A percentile compares a stretch with the other conserved stretches of the same genome.
These are phyloP conservation scores for Pythium periplocum DNA, from an alignment of 352 stramenopile species.

Conservation along the genomic window DNA sequence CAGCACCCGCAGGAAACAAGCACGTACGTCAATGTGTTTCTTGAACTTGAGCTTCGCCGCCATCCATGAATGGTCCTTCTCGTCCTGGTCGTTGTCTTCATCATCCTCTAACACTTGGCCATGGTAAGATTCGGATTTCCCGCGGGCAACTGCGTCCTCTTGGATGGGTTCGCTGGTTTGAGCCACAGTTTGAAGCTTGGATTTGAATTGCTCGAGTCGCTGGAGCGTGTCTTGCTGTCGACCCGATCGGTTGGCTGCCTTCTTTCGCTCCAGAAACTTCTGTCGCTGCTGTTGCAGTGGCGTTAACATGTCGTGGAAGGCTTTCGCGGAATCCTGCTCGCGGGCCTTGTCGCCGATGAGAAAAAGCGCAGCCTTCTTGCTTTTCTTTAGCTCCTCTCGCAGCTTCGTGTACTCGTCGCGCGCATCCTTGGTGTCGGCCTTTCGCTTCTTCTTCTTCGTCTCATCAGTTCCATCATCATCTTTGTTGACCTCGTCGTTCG, in stretches of 20 bases:
- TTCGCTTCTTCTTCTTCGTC: constrained; percentile 26
- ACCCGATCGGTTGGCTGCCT: constrained; percentile 35
- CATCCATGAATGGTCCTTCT: constrained; percentile 75
- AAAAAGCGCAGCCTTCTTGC: constrained; percentile 52
- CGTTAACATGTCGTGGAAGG: constrained; percentile 67
- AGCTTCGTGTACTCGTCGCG: constrained; percentile 64
- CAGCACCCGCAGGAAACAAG: too few species aligned
- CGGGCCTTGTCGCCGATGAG: constrained; percentile 56
- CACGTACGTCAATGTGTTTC: constrained; percentile 82
- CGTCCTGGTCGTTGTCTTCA: constrained; percentile 25
- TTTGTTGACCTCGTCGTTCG: constrained; percentile 3
- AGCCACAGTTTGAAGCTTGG: constrained; percentile 32
- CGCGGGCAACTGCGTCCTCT: constrained; percentile 5
- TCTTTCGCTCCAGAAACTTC: constrained; percentile 68
- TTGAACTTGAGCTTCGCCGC: constrained; percentile 86
- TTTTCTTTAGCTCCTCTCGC: constrained; percentile 57
- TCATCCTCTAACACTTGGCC: constrained; percentile 54
- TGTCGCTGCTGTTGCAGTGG: constrained; percentile 68
- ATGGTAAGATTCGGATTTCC: constrained; percentile 38
- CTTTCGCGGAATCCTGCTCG: constrained; percentile 44
- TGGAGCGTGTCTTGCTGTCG: constrained; percentile 68
- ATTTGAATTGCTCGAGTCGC: constrained; percentile 62
- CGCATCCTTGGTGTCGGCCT: constrained; percentile 14
- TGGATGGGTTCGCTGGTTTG: constrained; percentile 1
- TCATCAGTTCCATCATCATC: background rate